Evolutionary conservation across 2,329 filamentous ascomycete species (phyloP).

Genomic region (Hypoxylon sp.): DNA sequence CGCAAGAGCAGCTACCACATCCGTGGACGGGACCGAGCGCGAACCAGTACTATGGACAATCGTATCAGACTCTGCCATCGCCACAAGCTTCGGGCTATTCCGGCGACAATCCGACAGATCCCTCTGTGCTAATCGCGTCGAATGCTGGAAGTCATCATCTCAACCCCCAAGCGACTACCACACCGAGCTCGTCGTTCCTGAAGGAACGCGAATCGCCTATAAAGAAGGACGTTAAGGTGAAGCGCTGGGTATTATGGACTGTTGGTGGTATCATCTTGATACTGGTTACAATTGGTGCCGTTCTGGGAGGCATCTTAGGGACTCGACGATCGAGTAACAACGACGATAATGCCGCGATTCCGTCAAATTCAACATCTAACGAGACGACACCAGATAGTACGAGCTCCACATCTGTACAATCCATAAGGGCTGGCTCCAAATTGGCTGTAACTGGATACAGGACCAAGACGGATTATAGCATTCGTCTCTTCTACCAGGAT

Average conservation of each 20-base stretch:
- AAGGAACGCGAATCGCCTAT: slow-evolving; percentile 16
- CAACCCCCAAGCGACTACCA: slow-evolving; percentile 7
- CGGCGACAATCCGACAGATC: slow-evolving; percentile 12
- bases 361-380: slow-evolving; percentile 26
- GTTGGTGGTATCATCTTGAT: slow-evolving; percentile 30
- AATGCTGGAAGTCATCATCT: slow-evolving; percentile 17
- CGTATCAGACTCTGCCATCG: slow-evolving; percentile 21
- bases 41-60: slow-evolving; percentile 22
- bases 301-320: slow-evolving; percentile 40
- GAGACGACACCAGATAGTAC: slow-evolving; percentile 14
- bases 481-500: slow-evolving; percentile 44
- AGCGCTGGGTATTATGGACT: slow-evolving; percentile 35
- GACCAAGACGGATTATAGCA: slow-evolving; percentile 33
- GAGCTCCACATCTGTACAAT: slow-evolving; percentile 14
- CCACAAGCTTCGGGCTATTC: slow-evolving; percentile 23
- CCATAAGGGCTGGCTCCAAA: slow-evolving; percentile 39
- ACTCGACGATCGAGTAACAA: slow-evolving; percentile 7
- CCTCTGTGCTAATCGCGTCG: slow-evolving; percentile 9
- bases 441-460: slow-evolving; percentile 43
- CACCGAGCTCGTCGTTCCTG: slow-evolving; percentile 19
- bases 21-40: slow-evolving; percentile 13
- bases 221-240: slow-evolving; percentile 18
- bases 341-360: not conserved
- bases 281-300: slow-evolving; percentile 29
- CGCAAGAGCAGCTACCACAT: slow-evolving; percentile 11